Evolutionary conservation across 352 stramenopile species (phyloP), one percentile per base, ranked within the genome.

Genomic region (Albugo candida): DNA sequence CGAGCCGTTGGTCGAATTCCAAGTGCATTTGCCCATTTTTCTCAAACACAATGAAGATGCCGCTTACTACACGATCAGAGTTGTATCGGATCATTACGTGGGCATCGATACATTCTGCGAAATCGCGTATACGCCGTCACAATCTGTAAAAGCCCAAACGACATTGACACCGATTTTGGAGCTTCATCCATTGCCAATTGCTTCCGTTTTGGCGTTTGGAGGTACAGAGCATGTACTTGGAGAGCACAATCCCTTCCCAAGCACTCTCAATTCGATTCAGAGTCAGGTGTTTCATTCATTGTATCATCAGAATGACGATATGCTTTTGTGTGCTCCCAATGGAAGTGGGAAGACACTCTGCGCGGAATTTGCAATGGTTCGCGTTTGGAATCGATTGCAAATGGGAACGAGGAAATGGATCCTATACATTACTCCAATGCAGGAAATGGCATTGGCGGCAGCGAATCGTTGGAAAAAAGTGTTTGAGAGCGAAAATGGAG

Each of bases 201-300:
- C 75, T 21, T 96, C 24, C 89, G 16, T 66, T 99, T 0, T 63
- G 94, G 36, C 81, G 98, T 51, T 54, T 72, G 5, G 63, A 71
- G 13, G 98, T 94, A 60, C 77, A 97, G 58, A 52, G 74, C 13
- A 55, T 98, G 5, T 98, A 97, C 54, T 31, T 31, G 24, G 3
- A 31, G 24, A 31, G 24, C n/a, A 31, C 24, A 31, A 31, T 8
- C 3, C 24, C 3, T 31, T 31, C 8, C 24, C 24, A 8, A 31
- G 3, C 24, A 10, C 3, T 31, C 24, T 95, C 24, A 94, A 94
- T 53, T 74, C 76, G 36, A 96, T 99, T 52, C 95, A 99, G 68
- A 99, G 94, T 35, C 95, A 99, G 52, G 56, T 95, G 5, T 99
- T 99, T 62, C 83, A 97, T 52, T 65, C 95, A 38, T 64, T 99